Percentiles rank a stretch among this genome's conserved stretches.
Evolutionary conservation across 225 moss, liverwort and hornwort genomes (phyloP).

Genomic region (Climacium dendroides): DNA sequence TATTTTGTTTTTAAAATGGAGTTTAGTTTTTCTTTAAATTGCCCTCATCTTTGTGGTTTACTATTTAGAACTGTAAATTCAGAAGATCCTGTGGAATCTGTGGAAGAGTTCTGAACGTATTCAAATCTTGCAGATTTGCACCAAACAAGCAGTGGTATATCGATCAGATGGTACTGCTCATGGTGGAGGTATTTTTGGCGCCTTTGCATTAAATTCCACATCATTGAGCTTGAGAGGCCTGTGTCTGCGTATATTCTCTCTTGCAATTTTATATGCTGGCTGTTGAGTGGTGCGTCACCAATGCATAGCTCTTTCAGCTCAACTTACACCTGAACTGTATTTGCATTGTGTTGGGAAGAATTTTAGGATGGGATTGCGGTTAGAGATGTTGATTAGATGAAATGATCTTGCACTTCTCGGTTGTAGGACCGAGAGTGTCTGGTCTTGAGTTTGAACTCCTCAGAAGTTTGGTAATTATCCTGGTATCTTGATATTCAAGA

Average conservation of each 20-base stretch:
- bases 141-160: conserved; percentile 94
- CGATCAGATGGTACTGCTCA: conserved; percentile 78
- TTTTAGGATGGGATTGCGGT: not conserved
- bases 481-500: not conserved
- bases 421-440: not conserved
- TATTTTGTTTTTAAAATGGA: not conserved
- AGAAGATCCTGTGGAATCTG: not conserved
- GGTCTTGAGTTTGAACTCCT: not conserved
- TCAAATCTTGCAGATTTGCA: conserved; percentile 47
- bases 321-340: not conserved
- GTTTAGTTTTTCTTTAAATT: not conserved
- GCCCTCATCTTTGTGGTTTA: not conserved
- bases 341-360: not conserved
- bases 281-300: not conserved
- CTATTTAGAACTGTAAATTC: not conserved
- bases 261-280: not conserved
- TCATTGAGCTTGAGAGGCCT: not conserved
- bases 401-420: not conserved
- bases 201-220: not conserved
- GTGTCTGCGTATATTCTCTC: not conserved
- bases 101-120: not conserved
- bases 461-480: not conserved
- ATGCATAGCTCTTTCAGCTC: not conserved
- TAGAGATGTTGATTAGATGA: not conserved
- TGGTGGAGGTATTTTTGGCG: conserved; percentile 60